Conservation (phyloP, 1,284 basidiomycete species). For the Leccinum griseonigrum region DNA sequence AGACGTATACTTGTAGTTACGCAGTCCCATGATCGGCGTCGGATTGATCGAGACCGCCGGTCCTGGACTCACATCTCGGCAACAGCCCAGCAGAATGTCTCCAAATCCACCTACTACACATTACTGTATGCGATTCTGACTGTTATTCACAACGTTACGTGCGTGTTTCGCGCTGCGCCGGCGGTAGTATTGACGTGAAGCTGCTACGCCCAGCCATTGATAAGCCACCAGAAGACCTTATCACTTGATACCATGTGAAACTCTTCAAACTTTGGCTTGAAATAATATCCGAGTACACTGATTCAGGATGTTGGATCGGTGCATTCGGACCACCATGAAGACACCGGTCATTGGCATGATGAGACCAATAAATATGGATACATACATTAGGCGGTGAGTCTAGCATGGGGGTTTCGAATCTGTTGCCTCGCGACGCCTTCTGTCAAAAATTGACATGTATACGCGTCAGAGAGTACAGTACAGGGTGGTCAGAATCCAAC, state of each 20-base stretch:
- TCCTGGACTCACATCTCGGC: too few relatives aligned
- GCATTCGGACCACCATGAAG: not conserved
- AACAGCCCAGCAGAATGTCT: too few relatives aligned
- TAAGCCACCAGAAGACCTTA: not conserved
- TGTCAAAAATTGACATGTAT: not conserved
- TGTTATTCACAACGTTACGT: too few relatives aligned
- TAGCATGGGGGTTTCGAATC: not conserved
- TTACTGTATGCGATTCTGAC: too few relatives aligned
- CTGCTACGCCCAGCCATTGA: not conserved
- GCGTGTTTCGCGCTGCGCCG: too few relatives aligned
- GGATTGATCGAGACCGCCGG: too few relatives aligned
- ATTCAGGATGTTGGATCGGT: not conserved
- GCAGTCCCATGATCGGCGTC: too few relatives aligned
- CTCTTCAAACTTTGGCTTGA: not conserved
- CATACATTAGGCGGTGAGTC: not conserved
- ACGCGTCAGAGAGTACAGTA: not conserved
- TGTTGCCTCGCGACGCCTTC: not conserved
- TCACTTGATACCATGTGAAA: not conserved
- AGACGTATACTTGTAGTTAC: too few relatives aligned
- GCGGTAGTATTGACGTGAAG: not conserved
- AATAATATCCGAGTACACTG: not conserved
- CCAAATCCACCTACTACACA: too few relatives aligned
- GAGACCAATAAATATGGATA: not conserved
- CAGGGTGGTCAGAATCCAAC: not conserved
- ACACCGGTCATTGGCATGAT: not conserved